phyloP scores from a whole-genome alignment of 1,284 basidiomycete genomes.

The Boletus subluridellus region DNA sequence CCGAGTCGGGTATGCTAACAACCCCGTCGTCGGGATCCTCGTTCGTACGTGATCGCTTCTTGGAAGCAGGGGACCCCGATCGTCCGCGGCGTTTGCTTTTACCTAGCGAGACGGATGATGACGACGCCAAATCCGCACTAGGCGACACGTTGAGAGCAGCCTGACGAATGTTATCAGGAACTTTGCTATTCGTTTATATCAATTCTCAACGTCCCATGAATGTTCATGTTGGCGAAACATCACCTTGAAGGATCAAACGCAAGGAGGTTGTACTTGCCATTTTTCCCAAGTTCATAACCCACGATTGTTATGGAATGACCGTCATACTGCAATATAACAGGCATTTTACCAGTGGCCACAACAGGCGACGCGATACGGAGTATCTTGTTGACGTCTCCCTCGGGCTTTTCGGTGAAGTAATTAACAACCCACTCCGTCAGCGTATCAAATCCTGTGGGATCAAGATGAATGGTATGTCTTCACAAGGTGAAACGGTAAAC shows the following conservation, averaged over 20 bases:
- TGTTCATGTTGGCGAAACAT: background rate
- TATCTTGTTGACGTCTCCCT: constrained; percentile 45
- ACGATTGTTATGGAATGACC: constrained; percentile 85
- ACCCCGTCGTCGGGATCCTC: constrained; percentile 33
- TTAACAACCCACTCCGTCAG: constrained; percentile 64
- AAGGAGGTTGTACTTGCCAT: constrained; percentile 60
- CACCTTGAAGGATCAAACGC: constrained; percentile 78
- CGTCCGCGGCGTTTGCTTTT: constrained; percentile 22
- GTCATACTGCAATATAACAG: constrained; percentile 74
- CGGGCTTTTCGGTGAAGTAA: constrained; percentile 53
- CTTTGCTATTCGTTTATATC: constrained; percentile 19
- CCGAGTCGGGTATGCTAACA: constrained; percentile 35
- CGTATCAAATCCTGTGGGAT: constrained; percentile 30
- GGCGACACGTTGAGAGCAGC: constrained; percentile 30
- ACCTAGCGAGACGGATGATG: constrained; percentile 3
- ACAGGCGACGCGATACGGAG: constrained; percentile 51
- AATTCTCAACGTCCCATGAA: constrained; percentile 3
- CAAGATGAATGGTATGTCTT: background rate
- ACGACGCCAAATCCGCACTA: background rate
- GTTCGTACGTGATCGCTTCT: constrained; percentile 29
- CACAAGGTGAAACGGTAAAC: constrained; percentile 28
- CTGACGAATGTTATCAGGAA: constrained; percentile 29
- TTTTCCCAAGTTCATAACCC: constrained; percentile 68
- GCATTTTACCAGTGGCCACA: constrained; percentile 60
- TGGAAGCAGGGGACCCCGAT: constrained; percentile 19